Conservation (phyloP, 441 rosid genomes). For the Adansonia gregorii region DNA sequence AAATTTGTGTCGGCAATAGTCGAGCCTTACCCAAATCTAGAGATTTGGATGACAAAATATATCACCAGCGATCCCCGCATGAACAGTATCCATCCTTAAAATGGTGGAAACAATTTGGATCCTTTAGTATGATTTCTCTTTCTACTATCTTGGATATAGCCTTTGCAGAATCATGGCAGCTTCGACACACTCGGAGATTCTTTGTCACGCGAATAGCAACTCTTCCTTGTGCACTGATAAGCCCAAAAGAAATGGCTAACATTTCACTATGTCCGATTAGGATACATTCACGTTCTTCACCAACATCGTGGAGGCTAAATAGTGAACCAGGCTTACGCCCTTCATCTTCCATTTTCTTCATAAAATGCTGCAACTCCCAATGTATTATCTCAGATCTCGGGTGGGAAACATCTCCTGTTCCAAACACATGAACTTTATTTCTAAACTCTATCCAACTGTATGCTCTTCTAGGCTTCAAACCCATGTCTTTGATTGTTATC, state of each 20-base stretch:
- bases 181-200: conserved; percentile 41
- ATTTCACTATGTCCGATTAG: conserved; percentile 53
- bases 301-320: conserved; percentile 46
- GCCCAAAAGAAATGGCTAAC: conserved; percentile 57
- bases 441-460: conserved; percentile 58
- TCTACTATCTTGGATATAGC: conserved; percentile 38
- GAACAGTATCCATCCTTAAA: conserved; percentile 47
- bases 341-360: conserved; percentile 40
- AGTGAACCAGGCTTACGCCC: conserved; percentile 22
- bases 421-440: conserved; percentile 55
- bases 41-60: background rate
- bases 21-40: background rate
- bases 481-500: conserved; percentile 42
- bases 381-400: conserved; percentile 52
- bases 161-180: conserved; percentile 46
- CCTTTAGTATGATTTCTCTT: conserved; percentile 50
- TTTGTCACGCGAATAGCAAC: conserved; percentile 44
- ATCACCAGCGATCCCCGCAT: conserved; percentile 39
- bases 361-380: conserved; percentile 39
- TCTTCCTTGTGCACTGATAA: conserved; percentile 43
- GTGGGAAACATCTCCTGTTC: conserved; percentile 56
- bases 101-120: conserved; percentile 44
- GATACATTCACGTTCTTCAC: conserved; percentile 49
- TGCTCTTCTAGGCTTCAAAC: conserved; percentile 47
- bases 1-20: background rate